Evolutionary conservation across 2,329 filamentous ascomycete genomes (phyloP).

Genomic region (Fusarium subglutinans): DNA sequence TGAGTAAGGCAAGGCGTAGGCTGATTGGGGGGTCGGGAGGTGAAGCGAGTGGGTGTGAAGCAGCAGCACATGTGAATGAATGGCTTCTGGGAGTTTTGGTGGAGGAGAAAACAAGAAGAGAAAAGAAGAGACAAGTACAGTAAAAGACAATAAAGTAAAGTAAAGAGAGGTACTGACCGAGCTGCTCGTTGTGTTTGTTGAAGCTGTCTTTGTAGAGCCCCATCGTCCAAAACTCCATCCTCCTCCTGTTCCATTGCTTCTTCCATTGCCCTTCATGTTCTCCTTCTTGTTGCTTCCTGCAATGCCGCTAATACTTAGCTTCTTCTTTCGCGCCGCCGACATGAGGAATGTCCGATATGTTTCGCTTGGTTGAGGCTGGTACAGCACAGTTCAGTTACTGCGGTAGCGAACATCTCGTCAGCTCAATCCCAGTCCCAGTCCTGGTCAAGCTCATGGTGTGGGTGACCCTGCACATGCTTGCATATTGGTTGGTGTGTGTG

Average conservation of each 20-base stretch:
- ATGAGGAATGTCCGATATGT: constrained; percentile 1
- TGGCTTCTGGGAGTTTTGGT: background rate
- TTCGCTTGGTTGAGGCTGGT: background rate
- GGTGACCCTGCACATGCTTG: constrained; percentile 6
- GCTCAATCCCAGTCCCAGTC: background rate
- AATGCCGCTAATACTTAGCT: constrained; percentile 31
- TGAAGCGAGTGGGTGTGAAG: constrained; percentile 16
- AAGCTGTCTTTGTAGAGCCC: constrained; percentile 21
- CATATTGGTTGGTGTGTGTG: background rate
- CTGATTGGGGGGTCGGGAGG: constrained; percentile 3
- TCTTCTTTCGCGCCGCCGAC: constrained; percentile 27
- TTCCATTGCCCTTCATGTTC: constrained; percentile 24
- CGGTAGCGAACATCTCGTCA: constrained; percentile 10
- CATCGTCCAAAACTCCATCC: constrained; percentile 34
- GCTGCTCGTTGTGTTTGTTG: constrained; percentile 8
- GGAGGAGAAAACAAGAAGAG: background rate
- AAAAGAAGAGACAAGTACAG: background rate
- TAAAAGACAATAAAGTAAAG: background rate
- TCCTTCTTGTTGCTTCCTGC: constrained; percentile 21
- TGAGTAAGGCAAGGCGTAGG: constrained; percentile 18
- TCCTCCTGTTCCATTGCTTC: constrained; percentile 14
- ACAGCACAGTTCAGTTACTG: background rate
- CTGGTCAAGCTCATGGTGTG: background rate
- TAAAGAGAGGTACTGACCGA: constrained; percentile 3
- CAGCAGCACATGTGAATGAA: constrained; percentile 5